A percentile compares a stretch with the other conserved stretches of the same genome.
These are phyloP conservation scores for Chaetomiaceae sp. DNA, from an alignment of 2,329 filamentous ascomycete species.

Conservation along the genomic window DNA sequence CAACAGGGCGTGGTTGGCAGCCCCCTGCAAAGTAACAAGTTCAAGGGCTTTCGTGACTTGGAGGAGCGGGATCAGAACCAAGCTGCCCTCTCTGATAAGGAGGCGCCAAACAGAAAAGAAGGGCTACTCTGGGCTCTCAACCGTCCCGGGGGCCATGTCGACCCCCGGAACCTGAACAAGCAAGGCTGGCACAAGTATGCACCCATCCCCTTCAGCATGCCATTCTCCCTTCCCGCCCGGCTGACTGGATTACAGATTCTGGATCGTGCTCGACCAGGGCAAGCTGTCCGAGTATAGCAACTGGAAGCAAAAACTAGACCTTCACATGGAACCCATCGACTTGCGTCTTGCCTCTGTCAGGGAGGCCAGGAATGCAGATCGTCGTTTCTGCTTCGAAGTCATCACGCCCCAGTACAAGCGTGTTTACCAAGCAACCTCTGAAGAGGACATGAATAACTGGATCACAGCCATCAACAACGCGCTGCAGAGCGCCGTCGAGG, in stretches of 20 bases:
- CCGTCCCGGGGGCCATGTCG: slow-evolving; percentile 86
- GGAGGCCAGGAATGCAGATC: slow-evolving; percentile 89
- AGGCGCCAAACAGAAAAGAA: slow-evolving; percentile 76
- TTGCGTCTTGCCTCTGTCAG: slow-evolving; percentile 93
- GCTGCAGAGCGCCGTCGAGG: slow-evolving; percentile 90
- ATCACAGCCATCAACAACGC: slow-evolving; percentile 96
- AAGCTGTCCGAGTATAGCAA: slow-evolving; percentile 98
- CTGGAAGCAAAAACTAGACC: slow-evolving; percentile 94
- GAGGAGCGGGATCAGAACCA: slow-evolving; percentile 72
- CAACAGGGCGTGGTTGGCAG: slow-evolving; percentile 42
- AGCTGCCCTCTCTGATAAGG: slow-evolving; percentile 48
- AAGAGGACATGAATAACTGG: slow-evolving; percentile 98
- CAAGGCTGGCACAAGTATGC: slow-evolving; percentile 97
- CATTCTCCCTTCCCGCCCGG: neutral
- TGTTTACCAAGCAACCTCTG: slow-evolving; percentile 94
- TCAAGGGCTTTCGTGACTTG: slow-evolving; percentile 88
- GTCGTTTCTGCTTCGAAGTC: slow-evolving; percentile 96
- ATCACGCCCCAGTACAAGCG: slow-evolving; percentile 95
- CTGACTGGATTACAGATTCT: slow-evolving; percentile 60
- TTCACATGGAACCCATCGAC: slow-evolving; percentile 98
- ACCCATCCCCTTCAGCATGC: neutral
- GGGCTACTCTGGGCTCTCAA: slow-evolving; percentile 93
- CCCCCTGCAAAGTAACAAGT: slow-evolving; percentile 55
- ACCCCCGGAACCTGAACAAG: slow-evolving; percentile 92
- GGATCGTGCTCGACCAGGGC: slow-evolving; percentile 96